These are phyloP conservation scores for Trichoderma gamsii DNA, from an alignment of 495 filamentous ascomycete species.

Conservation along the genomic window DNA sequence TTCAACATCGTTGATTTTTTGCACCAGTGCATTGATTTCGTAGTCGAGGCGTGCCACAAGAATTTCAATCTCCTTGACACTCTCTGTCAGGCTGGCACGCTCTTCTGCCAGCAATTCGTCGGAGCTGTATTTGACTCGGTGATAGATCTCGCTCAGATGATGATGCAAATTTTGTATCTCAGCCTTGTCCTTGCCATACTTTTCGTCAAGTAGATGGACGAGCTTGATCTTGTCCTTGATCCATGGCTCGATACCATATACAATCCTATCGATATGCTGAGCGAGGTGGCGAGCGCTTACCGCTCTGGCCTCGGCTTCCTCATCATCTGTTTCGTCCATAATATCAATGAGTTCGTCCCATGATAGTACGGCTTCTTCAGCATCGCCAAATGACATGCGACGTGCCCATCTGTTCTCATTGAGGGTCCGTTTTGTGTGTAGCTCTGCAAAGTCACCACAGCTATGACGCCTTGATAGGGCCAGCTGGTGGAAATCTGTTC, in stretches of 20 bases:
- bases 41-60: slow-evolving; percentile 89
- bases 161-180: slow-evolving; percentile 63
- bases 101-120: slow-evolving; percentile 64
- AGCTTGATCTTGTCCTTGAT: slow-evolving; percentile 55
- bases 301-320: slow-evolving; percentile 47
- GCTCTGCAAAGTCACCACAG: slow-evolving; percentile 35
- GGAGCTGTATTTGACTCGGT: slow-evolving; percentile 56
- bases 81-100: slow-evolving; percentile 60
- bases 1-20: slow-evolving; percentile 84
- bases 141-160: slow-evolving; percentile 58
- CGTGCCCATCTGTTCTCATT: slow-evolving; percentile 64
- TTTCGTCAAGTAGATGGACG: slow-evolving; percentile 58
- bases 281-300: slow-evolving; percentile 58
- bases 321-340: slow-evolving; percentile 17
- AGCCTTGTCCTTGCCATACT: slow-evolving; percentile 53
- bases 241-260: slow-evolving; percentile 55
- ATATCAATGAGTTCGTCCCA: slow-evolving; percentile 51
- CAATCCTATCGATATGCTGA: slow-evolving; percentile 40
- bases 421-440: slow-evolving; percentile 27
- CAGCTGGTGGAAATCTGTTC: slow-evolving; percentile 17
- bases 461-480: slow-evolving; percentile 45
- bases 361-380: slow-evolving; percentile 77
- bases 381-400: slow-evolving; percentile 79
- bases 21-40: slow-evolving; percentile 73
- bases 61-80: slow-evolving; percentile 73